These are phyloP conservation scores for Fonsecaea multimorphosa DNA, from an alignment of 2,329 filamentous ascomycete species.

Conservation along the genomic window DNA sequence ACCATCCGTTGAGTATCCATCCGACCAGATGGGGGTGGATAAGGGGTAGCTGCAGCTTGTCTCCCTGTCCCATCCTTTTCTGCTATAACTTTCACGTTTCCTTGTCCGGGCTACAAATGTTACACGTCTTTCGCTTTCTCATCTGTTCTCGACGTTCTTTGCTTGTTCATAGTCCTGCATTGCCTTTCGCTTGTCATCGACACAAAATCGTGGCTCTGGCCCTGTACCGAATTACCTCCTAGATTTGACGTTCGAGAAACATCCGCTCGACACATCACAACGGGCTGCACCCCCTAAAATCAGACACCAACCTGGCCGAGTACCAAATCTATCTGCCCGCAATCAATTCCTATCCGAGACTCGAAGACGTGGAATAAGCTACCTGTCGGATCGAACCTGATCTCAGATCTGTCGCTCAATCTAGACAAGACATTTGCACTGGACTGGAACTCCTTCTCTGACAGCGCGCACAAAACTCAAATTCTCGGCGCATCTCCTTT, in stretches of 20 bases:
- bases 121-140: conserved; percentile 21
- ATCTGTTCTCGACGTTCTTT: conserved; percentile 31
- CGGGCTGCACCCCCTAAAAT: conserved; percentile 18
- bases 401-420: conserved; percentile 28
- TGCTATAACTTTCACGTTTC: conserved; percentile 29
- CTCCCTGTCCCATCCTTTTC: conserved; percentile 18
- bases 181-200: conserved; percentile 25
- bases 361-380: conserved; percentile 23
- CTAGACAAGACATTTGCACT: conserved; percentile 22
- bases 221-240: conserved; percentile 22
- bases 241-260: conserved; percentile 15
- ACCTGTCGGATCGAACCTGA: conserved; percentile 31
- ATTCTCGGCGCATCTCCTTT: conserved; percentile 35
- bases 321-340: conserved; percentile 31
- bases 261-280: conserved; percentile 27
- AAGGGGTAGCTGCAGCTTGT: conserved; percentile 26
- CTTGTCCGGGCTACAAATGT: conserved; percentile 19
- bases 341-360: conserved; percentile 35
- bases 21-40: conserved; percentile 28
- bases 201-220: conserved; percentile 20
- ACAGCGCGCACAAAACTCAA: conserved; percentile 35
- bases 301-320: conserved; percentile 27
- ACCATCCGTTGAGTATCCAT: conserved; percentile 21
- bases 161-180: conserved; percentile 21
- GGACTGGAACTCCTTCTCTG: conserved; percentile 25